These are phyloP conservation scores for Dacryopinax spathularia DNA, from an alignment of 768 basidiomycete genomes.

Conservation along the genomic window DNA sequence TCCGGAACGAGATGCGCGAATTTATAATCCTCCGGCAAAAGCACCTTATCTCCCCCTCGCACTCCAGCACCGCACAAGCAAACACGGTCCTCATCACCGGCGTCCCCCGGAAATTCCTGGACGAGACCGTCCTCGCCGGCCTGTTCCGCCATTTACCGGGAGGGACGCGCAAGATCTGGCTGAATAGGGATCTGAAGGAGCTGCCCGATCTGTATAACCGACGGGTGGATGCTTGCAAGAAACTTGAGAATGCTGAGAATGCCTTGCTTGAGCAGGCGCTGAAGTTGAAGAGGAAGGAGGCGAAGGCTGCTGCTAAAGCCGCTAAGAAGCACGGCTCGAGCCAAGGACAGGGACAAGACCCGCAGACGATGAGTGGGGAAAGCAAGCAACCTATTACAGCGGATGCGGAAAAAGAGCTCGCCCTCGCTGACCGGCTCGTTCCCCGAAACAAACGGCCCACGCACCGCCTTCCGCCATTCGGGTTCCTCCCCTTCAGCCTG, in stretches of 20 bases:
- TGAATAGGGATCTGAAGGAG: constrained; percentile 80
- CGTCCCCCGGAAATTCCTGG: constrained; percentile 65
- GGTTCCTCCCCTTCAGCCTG: constrained; percentile 39
- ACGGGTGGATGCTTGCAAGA: constrained; percentile 53
- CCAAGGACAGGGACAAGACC: constrained; percentile 16
- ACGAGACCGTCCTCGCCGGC: constrained; percentile 46
- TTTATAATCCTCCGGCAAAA: constrained; percentile 71
- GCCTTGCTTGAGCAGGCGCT: constrained; percentile 57
- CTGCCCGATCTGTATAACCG: constrained; percentile 72
- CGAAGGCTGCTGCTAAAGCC: constrained; percentile 34
- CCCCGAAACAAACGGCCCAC: constrained; percentile 62
- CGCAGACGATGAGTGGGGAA: constrained; percentile 10
- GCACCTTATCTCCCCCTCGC: constrained; percentile 58
- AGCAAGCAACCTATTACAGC: constrained; percentile 8
- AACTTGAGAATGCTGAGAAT: constrained; percentile 80
- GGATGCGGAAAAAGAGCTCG: constrained; percentile 16
- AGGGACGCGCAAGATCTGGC: constrained; percentile 81
- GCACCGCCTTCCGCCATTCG: constrained; percentile 45
- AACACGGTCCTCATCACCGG: constrained; percentile 85
- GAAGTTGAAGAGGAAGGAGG: constrained; percentile 44
- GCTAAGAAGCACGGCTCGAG: constrained; percentile 24
- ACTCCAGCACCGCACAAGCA: constrained; percentile 70
- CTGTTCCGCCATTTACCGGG: constrained; percentile 79
- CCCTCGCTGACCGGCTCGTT: constrained; percentile 41
- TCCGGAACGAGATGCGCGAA: constrained; percentile 63